phyloP scores from a whole-genome alignment of 2,329 filamentous ascomycete species.

The Penicillium paneum region DNA sequence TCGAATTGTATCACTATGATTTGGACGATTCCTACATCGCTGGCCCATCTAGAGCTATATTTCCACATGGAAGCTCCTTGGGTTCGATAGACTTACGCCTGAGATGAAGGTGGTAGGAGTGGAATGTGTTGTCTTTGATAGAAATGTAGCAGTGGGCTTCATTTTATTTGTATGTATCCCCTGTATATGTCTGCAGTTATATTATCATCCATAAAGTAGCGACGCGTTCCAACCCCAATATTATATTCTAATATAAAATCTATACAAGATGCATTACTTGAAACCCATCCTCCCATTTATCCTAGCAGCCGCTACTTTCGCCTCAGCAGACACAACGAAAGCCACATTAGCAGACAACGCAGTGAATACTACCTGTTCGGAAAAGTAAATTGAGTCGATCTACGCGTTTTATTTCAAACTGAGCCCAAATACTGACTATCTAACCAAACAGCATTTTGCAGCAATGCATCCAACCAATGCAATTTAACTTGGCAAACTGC shows the following conservation, averaged over 20 bases:
- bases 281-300: background rate
- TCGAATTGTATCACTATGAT: background rate
- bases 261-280: background rate
- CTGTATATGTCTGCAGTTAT: too few species aligned
- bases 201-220: background rate
- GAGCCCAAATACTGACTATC: background rate
- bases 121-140: slow-evolving; percentile 7
- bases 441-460: background rate
- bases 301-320: background rate
- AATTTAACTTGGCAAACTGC: slow-evolving; percentile 10
- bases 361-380: background rate
- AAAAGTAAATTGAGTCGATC: background rate
- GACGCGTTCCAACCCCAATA: background rate
- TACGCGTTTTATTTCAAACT: background rate
- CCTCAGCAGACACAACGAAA: background rate
- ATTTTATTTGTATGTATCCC: background rate
- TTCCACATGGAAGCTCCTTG: background rate
- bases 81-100: background rate
- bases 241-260: background rate
- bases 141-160: background rate
- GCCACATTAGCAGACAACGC: background rate
- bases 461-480: background rate
- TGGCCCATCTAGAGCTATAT: background rate
- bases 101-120: background rate
- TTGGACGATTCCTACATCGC: background rate